Evolutionary conservation across 2,329 filamentous ascomycete species (phyloP).

Genomic region (Curvularia spicifera): DNA sequence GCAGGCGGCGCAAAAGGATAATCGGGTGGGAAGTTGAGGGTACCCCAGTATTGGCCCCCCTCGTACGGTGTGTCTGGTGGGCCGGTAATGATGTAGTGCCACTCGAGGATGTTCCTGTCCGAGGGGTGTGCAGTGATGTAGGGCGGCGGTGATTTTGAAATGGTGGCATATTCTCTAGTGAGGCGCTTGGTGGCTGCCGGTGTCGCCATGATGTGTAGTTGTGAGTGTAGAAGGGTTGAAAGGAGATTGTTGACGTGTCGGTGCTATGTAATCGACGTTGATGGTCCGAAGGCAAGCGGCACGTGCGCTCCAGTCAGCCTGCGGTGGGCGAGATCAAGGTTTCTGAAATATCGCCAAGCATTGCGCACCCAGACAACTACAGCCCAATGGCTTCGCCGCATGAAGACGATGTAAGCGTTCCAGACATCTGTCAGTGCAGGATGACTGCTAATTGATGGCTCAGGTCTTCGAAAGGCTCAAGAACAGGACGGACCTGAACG

Average conservation of each 20-base stretch:
- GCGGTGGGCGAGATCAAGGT: constrained; percentile 22
- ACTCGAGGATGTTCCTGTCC: constrained; percentile 89
- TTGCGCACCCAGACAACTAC: constrained; percentile 35
- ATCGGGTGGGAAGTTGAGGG: constrained; percentile 90
- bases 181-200: constrained; percentile 55
- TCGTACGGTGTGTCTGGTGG: constrained; percentile 94
- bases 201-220: constrained; percentile 45
- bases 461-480: constrained; percentile 67
- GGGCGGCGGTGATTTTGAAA: constrained; percentile 78
- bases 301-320: constrained; percentile 23
- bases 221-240: constrained; percentile 4
- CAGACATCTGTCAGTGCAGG: background rate
- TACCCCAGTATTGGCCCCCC: constrained; percentile 97
- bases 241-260: constrained; percentile 4
- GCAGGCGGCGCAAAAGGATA: constrained; percentile 97
- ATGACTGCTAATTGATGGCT: constrained; percentile 20
- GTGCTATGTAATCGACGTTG: constrained; percentile 6
- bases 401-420: constrained; percentile 55
- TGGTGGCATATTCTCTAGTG: constrained; percentile 68
- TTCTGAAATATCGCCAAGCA: constrained; percentile 35
- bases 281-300: constrained; percentile 11
- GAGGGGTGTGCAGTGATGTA: constrained; percentile 90
- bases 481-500: constrained; percentile 64
- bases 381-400: constrained; percentile 52
- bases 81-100: constrained; percentile 95